Base-by-base conservation (phyloP, 2,329 filamentous ascomycete species). In the Penicillium sp. region DNA sequence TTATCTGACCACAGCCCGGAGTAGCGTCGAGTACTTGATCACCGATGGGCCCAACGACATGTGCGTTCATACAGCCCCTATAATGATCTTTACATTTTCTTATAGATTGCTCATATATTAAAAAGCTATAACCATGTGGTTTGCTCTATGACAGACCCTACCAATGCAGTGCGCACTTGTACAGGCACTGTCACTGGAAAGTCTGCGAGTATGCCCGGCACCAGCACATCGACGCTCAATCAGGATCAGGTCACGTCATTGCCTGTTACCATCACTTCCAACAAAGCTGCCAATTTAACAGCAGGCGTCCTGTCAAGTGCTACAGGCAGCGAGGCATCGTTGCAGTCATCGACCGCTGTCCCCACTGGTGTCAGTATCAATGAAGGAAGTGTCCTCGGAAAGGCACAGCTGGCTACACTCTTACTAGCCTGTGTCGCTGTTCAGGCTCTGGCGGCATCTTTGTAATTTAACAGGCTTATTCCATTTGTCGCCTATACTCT, bases 191-290 rank as follows among this genome's bases (percentile, higher is more conserved):
- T 49, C 1, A 58, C 51, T 13, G 62, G 63, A 1, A n/a, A 48
- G 3, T 57, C 38, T 1, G 56, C 58, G 14, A 59, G 56, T n/a
- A 59, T 58, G 32, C 56, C 60, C 0, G 57, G 58, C 5, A 60
- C 56, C 3, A 48, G 45, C 26, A 59, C 55, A 5, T 45, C 30
- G 18, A 58, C 60, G 4, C 19, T 56, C 7, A 48, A 35, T 8
- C 41, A 47, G 27, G 50, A 19, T 5, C 51, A 62, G 16, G 41
- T 65, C 19, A 35, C 27, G 6, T 42, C 52, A 0, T 38, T 65
- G 26, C 59, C 60, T 2, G 63, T 68, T 2, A 68, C 61, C 8
- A 53, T 68, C 40, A 67, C 64, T 4, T 47, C 50, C 6, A 34
- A 26, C 7, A 57, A 57, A 1, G 63, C 57, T 0, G 53, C 40